Evolutionary conservation across 495 filamentous ascomycete species (phyloP).

Genomic region (Glonium stellatum): DNA sequence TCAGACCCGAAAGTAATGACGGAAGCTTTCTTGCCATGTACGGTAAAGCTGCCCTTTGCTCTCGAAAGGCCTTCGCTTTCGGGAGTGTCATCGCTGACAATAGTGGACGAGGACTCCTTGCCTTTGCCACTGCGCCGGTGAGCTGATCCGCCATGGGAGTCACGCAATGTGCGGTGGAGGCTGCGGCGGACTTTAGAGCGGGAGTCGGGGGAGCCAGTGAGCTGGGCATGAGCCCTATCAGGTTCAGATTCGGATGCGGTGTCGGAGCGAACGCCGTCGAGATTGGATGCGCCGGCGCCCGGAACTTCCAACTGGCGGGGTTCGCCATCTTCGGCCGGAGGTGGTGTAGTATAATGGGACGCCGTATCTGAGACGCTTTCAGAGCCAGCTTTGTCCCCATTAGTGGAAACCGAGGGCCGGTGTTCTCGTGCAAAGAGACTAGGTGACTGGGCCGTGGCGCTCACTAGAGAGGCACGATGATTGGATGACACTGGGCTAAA

Average conservation of each 20-base stretch:
- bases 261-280: conserved; percentile 39
- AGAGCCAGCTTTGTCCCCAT: conserved; percentile 13
- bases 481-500: conserved; percentile 32
- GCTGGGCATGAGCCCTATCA: conserved; percentile 21
- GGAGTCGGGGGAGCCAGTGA: conserved; percentile 23
- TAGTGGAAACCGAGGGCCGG: conserved; percentile 20
- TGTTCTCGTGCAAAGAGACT: conserved; percentile 17
- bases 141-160: conserved; percentile 51
- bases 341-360: conserved; percentile 22
- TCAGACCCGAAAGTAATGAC: conserved; percentile 91
- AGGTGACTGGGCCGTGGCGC: conserved; percentile 32
- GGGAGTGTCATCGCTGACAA: conserved; percentile 54
- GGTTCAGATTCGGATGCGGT: conserved; percentile 32
- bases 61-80: conserved; percentile 62
- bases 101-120: conserved; percentile 62
- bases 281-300: conserved; percentile 8
- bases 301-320: conserved; percentile 1
- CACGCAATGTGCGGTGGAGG: conserved; percentile 88
- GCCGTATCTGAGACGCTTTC: conserved; percentile 16
- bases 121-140: conserved; percentile 61
- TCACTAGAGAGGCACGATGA: conserved; percentile 28
- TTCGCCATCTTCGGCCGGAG: conserved; percentile 13
- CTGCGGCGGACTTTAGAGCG: conserved; percentile 69
- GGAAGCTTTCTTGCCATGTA: conserved; percentile 96
- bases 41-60: conserved; percentile 79